Conservation (phyloP, 192 early-diverging fungal species). For the Anaeromyces robustus region DNA sequence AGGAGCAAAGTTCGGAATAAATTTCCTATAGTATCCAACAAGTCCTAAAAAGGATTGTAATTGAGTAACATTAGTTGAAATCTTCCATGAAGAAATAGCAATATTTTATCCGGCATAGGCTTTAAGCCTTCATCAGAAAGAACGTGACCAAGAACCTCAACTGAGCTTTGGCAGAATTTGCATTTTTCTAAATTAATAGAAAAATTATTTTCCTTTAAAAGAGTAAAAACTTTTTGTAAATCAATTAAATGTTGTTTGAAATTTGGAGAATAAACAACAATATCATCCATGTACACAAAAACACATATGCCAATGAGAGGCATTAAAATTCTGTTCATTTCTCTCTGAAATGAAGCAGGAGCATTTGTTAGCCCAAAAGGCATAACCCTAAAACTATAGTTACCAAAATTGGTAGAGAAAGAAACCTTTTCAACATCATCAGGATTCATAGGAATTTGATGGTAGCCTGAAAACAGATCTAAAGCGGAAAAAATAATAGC, state of each 20-base stretch:
- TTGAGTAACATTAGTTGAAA: no score
- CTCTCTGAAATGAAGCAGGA: neutral
- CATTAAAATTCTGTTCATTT: neutral
- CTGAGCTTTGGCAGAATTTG: neutral
- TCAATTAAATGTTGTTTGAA: neutral
- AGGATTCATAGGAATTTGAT: slow-evolving; percentile 14
- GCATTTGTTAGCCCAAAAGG: neutral
- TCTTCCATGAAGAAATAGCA: no score
- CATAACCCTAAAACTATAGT: neutral
- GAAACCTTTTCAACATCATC: slow-evolving; percentile 1
- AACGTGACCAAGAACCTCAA: neutral
- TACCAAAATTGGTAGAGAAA: neutral
- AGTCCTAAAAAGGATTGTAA: no score
- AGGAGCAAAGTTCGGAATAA: no score
- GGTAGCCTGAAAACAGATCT: slow-evolving; percentile 18
- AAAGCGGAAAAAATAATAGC: slow-evolving; percentile 18
- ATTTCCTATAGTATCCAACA: no score
- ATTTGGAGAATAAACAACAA: neutral
- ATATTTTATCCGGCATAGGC: no score
- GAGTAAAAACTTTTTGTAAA: neutral
- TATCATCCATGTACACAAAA: neutral
- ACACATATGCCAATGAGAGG: neutral
- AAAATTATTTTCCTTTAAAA: neutral
- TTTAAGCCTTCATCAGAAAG: no score
- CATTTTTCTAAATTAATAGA: neutral